A percentile compares a stretch with the other conserved stretches of the same genome.
Conservation (phyloP, 345 rosid species). For the Populus ilicifolia region DNA sequence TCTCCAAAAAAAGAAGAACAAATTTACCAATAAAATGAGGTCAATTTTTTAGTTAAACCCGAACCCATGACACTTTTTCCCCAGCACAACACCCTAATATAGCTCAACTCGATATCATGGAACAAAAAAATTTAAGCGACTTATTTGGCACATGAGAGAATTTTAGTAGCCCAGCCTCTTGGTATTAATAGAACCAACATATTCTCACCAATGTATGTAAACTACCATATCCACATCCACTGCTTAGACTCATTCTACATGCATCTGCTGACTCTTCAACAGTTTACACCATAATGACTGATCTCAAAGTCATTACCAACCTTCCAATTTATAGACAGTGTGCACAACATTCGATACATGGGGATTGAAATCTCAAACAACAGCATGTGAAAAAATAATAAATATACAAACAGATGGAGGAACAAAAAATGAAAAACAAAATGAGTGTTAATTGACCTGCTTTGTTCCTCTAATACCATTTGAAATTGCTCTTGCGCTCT, state of each 20-base stretch:
- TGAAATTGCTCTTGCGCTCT: constrained; percentile 97
- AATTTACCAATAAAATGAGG: too few relatives aligned
- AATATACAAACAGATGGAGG: constrained; percentile 10
- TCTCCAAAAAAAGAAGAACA: too few relatives aligned
- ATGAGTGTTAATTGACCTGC: constrained; percentile 51
- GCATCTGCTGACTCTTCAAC: neutral
- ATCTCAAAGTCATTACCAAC: neutral
- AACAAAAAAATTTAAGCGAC: too few relatives aligned
- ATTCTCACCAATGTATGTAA: neutral
- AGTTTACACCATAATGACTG: neutral
- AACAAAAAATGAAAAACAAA: constrained; percentile 1
- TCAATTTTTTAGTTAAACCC: too few relatives aligned
- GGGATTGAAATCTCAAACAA: neutral
- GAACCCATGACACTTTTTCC: too few relatives aligned
- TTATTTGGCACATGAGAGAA: too few relatives aligned
- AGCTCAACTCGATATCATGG: too few relatives aligned
- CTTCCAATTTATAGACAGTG: neutral
- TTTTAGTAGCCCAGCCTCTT: too few relatives aligned
- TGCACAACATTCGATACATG: neutral
- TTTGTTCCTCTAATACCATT: constrained; percentile 84
- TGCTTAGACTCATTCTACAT: neutral
- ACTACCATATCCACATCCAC: neutral
- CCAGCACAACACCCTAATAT: too few relatives aligned
- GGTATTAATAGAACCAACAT: neutral
- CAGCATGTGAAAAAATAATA: neutral